These are phyloP conservation scores for Larix kaempferi DNA, from an alignment of 75 land plant species.

Conservation along the genomic window DNA sequence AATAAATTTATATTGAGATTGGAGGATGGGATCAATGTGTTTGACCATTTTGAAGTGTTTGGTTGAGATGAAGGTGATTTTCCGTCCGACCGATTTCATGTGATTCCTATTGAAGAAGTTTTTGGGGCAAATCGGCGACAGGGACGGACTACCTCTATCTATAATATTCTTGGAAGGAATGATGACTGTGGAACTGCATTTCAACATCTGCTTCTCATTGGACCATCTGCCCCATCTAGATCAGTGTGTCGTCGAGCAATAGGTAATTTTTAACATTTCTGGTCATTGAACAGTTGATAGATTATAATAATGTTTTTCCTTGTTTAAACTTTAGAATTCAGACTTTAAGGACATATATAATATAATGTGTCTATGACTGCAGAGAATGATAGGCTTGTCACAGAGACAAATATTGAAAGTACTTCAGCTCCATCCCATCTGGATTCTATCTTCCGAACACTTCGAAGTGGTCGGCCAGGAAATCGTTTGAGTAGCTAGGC, in stretches of 20 bases:
- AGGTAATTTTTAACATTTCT: constrained; percentile 25
- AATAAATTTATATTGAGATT: constrained; percentile 88
- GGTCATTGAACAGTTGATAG: neutral
- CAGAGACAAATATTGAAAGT: constrained; percentile 48
- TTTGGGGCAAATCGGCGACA: constrained; percentile 81
- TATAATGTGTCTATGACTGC: constrained; percentile 9
- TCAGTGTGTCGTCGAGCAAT: constrained; percentile 26
- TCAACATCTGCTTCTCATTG: constrained; percentile 84
- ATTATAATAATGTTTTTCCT: too few relatives aligned
- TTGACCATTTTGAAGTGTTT: constrained; percentile 91
- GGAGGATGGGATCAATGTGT: constrained; percentile 92
- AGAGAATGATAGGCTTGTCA: constrained; percentile 55
- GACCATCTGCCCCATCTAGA: constrained; percentile 48
- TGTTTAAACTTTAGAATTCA: too few relatives aligned
- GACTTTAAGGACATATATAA: neutral
- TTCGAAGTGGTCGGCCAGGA: constrained; percentile 77
- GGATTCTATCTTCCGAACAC: constrained; percentile 59
- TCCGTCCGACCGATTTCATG: constrained; percentile 73
- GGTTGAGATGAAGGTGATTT: constrained; percentile 60
- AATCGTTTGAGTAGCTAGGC: constrained; percentile 72
- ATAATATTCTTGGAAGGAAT: constrained; percentile 70
- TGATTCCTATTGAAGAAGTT: constrained; percentile 93
- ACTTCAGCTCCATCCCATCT: constrained; percentile 29
- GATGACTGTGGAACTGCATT: constrained; percentile 60
- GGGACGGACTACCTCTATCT: constrained; percentile 66